Conservation (phyloP, 1,284 basidiomycete genomes). For the Melanopsichium pennsylvanicum region DNA sequence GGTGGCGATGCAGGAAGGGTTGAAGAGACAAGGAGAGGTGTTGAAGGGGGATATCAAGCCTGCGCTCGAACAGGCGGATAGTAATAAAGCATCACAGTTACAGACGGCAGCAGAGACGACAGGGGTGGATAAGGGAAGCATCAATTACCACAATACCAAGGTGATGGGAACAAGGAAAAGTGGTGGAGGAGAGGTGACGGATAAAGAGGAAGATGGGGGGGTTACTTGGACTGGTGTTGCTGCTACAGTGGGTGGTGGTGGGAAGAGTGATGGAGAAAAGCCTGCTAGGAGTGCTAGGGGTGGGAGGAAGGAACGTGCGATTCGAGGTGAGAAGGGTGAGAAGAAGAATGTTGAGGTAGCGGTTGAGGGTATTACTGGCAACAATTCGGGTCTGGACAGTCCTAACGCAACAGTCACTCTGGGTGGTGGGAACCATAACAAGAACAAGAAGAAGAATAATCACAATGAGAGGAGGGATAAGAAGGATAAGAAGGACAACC, state of each 20-base stretch:
- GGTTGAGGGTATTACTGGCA: neutral
- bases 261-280: conserved; percentile 26
- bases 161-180: conserved; percentile 5
- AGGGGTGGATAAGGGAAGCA: no score
- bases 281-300: neutral
- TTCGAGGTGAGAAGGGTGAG: neutral
- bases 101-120: no score
- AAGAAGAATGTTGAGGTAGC: conserved; percentile 3
- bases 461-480: conserved; percentile 2
- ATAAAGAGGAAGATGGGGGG: conserved; percentile 15
- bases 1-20: conserved; percentile 30
- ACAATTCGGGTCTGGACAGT: neutral
- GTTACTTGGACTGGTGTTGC: no score
- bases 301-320: conserved; percentile 5
- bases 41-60: conserved; percentile 32
- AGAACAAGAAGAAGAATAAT: conserved; percentile 36
- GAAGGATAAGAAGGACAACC: neutral
- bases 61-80: conserved; percentile 39
- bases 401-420: neutral
- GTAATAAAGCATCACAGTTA: no score
- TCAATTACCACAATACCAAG: no score
- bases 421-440: conserved; percentile 12
- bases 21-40: conserved; percentile 37
- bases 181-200: conserved; percentile 10
- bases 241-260: conserved; percentile 12